phyloP scores from a whole-genome alignment of 139 green algal genomes.

The Edaphochlamys debaryana region DNA sequence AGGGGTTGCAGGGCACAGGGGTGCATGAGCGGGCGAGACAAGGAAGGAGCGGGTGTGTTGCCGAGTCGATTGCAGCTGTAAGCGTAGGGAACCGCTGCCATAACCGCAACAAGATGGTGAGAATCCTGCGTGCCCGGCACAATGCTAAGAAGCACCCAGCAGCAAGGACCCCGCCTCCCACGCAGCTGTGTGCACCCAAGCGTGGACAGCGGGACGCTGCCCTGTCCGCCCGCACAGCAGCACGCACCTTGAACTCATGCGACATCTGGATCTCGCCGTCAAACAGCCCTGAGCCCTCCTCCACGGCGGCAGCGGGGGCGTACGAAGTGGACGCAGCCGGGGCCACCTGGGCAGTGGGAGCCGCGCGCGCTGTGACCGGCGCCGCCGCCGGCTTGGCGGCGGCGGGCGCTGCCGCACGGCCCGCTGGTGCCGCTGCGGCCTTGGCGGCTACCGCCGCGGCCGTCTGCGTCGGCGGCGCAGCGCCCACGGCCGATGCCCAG shows the following conservation, averaged over 20 bases:
- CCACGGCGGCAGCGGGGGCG: background rate
- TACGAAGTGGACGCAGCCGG: slow-evolving; percentile 31
- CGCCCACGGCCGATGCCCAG: slow-evolving; percentile 11
- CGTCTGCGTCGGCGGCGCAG: background rate
- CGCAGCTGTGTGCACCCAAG: too few species aligned
- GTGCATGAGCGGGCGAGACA: too few species aligned
- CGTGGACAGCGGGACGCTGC: too few species aligned
- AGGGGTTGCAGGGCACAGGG: too few species aligned
- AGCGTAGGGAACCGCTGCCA: too few species aligned
- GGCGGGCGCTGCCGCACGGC: background rate
- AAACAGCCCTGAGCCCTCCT: slow-evolving; percentile 34
- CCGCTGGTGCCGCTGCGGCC: background rate
- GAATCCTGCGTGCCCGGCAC: too few species aligned
- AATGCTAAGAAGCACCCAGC: too few species aligned
- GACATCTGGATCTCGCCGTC: slow-evolving; percentile 48
- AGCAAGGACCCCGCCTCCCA: too few species aligned
- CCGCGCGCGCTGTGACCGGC: background rate
- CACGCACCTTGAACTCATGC: slow-evolving; percentile 47
- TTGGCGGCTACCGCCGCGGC: slow-evolving; percentile 7
- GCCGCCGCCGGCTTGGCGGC: background rate
- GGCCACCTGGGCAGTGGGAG: background rate
- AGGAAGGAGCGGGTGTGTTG: too few species aligned
- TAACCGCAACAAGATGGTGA: too few species aligned
- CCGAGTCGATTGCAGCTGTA: too few species aligned
- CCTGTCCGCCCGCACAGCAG: too few species aligned